Evolutionary conservation across 1,139 yeast genomes (phyloP).

Genomic region (Taiozyma sp.): DNA sequence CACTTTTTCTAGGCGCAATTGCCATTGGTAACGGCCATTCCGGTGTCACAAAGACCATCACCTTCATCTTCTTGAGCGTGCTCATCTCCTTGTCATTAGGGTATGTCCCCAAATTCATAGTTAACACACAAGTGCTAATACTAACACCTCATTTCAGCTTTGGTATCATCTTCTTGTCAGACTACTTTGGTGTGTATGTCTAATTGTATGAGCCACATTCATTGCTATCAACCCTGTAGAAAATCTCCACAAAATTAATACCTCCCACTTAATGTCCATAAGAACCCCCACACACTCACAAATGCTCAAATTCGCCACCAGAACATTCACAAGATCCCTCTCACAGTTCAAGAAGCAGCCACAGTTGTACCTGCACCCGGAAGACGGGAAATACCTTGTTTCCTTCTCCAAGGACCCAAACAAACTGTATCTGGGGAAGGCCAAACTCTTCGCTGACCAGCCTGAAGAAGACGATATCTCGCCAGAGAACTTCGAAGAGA

Average conservation of each 20-base stretch:
- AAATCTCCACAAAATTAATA: background rate
- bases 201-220: conserved; percentile 7
- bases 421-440: conserved; percentile 26
- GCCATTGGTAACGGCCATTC: background rate
- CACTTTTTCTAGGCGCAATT: background rate
- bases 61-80: background rate
- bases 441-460: conserved; percentile 13
- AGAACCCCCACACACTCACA: background rate
- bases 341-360: conserved; percentile 4
- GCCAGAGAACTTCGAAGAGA: conserved; percentile 22
- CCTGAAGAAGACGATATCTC: conserved; percentile 3
- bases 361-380: conserved; percentile 11
- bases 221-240: background rate
- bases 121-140: background rate
- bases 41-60: background rate
- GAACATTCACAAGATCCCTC: background rate
- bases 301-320: background rate
- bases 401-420: conserved; percentile 35
- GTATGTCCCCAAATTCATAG: conserved; percentile 24
- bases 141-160: conserved; percentile 20
- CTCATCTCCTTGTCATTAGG: conserved; percentile 1
- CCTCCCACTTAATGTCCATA: background rate
- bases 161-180: conserved; percentile 31
- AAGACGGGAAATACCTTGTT: conserved; percentile 1
- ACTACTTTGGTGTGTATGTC: conserved; percentile 35